A percentile compares a stretch with the other conserved stretches of the same genome.
These are phyloP conservation scores for Bipolaris cookei DNA, from an alignment of 2,329 filamentous ascomycete genomes.

Conservation along the genomic window DNA sequence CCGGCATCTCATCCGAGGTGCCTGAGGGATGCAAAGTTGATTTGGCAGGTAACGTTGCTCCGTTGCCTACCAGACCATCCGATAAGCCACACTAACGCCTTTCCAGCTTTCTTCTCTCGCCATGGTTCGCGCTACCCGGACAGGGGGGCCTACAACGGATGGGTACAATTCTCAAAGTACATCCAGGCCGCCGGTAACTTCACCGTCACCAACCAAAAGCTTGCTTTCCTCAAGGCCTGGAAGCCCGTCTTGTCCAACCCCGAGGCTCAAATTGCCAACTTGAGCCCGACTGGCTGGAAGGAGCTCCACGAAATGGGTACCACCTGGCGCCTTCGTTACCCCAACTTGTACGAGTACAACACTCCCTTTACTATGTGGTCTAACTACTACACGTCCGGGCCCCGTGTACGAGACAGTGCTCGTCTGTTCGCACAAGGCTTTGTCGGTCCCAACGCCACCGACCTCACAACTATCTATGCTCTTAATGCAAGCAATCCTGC, in stretches of 20 bases:
- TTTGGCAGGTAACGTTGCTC: conserved; percentile 50
- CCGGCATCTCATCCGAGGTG: conserved; percentile 60
- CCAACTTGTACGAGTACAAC: conserved; percentile 58
- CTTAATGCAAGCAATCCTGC: conserved; percentile 63
- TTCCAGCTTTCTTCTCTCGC: conserved; percentile 60
- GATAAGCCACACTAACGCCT: not conserved
- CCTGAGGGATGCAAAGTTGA: conserved; percentile 66
- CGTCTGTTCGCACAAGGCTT: conserved; percentile 67
- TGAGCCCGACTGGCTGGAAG: conserved; percentile 68
- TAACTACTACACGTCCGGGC: conserved; percentile 63
- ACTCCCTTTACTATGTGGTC: conserved; percentile 66
- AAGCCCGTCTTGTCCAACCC: conserved; percentile 63
- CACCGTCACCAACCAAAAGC: conserved; percentile 56
- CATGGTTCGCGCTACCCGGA: conserved; percentile 71
- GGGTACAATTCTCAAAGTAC: conserved; percentile 55
- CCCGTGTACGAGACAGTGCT: conserved; percentile 67
- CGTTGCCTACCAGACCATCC: not conserved
- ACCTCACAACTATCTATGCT: conserved; percentile 63
- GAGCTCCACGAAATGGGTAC: conserved; percentile 65
- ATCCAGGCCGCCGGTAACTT: conserved; percentile 59
- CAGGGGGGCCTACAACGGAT: conserved; percentile 63
- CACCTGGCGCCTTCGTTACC: conserved; percentile 53
- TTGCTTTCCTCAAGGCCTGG: conserved; percentile 67
- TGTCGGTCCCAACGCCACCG: conserved; percentile 62
- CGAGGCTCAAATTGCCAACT: conserved; percentile 62